Evolutionary conservation across 495 filamentous ascomycete genomes (phyloP).

Genomic region (Penicillium pulvis): DNA sequence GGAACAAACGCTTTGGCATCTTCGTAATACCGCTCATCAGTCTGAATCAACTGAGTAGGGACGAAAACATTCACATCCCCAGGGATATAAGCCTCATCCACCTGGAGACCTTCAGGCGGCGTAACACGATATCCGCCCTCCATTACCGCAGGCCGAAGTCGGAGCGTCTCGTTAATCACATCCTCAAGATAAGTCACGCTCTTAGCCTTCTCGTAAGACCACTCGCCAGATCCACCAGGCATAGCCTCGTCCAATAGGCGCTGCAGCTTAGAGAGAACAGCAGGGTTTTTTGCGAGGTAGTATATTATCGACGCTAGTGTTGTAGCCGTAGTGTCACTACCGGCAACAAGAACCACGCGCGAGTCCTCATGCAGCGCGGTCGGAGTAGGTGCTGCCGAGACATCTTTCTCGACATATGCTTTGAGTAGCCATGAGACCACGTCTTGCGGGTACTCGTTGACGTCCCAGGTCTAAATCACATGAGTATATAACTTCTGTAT

Average conservation of each 20-base stretch:
- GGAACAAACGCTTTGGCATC: slow-evolving; percentile 42
- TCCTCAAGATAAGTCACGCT: slow-evolving; percentile 1
- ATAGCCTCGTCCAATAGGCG: neutral
- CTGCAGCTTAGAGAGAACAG: neutral
- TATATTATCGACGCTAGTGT: neutral
- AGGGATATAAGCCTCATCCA: slow-evolving; percentile 7
- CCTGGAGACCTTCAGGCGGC: slow-evolving; percentile 2
- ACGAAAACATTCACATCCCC: slow-evolving; percentile 6
- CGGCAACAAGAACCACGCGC: neutral
- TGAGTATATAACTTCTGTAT: too few relatives aligned
- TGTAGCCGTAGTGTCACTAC: neutral
- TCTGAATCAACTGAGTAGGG: neutral
- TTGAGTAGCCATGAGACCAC: slow-evolving; percentile 12
- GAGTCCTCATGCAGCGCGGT: slow-evolving; percentile 1
- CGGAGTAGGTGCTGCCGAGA: neutral
- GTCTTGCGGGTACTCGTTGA: neutral
- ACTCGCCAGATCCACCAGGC: neutral
- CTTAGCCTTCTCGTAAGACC: neutral
- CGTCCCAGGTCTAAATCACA: neutral
- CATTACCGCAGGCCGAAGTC: slow-evolving; percentile 28
- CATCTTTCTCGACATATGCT: slow-evolving; percentile 2
- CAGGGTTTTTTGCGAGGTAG: neutral
- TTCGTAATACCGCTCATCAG: slow-evolving; percentile 31
- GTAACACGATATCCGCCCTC: neutral
- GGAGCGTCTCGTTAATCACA: slow-evolving; percentile 32